Base-by-base conservation (phyloP, 2,329 filamentous ascomycete species). In the Alternaria sp. region DNA sequence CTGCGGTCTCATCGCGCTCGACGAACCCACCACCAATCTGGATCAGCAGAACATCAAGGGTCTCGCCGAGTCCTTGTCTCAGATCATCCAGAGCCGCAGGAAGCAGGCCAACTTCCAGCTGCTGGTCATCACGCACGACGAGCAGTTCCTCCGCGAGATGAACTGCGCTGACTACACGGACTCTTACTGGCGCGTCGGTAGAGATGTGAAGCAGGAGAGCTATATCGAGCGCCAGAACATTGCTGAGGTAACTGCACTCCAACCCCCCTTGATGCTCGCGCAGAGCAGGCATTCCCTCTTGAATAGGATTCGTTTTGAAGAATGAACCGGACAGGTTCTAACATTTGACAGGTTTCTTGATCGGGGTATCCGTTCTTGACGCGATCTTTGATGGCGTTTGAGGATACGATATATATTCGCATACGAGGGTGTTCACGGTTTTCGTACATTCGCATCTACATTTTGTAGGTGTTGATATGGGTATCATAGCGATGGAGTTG, bases 81-180 rank as follows among this genome's bases (percentile, higher is more conserved):
- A 90, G 73, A 97, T 99, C 75, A 98, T 99, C 82, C 87, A 91
- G 72, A 84, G 90, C 15, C 89, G 96, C 8, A 89, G 92, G 78
- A 88, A 90, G 65, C 96, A 99, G 85, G 88, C 89, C 60, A 99
- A 99, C 79, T 97, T 99, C 81, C 96, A 99, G 84, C 88, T 99
- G 60, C 96, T 99, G 76, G 93, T 99, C 75, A 99, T 99, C 79
- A 99, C 96, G 5, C 96, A 99, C 84, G 96, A 99, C 82, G 96
- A 98, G 82, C 93, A 97, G 75, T 99, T 99, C 75, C 78, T 99
- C 76, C 87, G 91, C 58, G 89, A 94, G 75, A 99, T 99, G 96
- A 90, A 94, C 71, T 97, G 94, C 79, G 90, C 89, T 23, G 95
- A 99, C 71, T 98, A 97, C 77, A 92, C 91, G 68, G 96, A 98